phyloP scores from a whole-genome alignment of 129 eudicot genomes.

The Flaveria bidentis region DNA sequence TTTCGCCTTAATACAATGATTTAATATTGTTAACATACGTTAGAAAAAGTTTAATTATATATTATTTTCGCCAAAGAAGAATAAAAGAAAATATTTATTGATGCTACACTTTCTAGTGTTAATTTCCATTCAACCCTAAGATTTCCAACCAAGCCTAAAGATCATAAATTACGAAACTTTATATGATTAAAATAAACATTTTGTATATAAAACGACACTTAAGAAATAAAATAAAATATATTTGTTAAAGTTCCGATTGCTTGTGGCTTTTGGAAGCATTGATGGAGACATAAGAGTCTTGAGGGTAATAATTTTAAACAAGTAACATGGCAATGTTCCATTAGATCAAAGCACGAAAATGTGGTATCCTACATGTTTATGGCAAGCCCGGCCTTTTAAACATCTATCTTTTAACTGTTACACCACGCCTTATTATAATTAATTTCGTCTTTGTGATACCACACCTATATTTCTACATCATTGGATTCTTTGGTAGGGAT shows the following conservation, averaged over 20 bases:
- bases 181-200: background rate
- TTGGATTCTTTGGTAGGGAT: conserved; percentile 24
- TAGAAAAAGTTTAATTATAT: background rate
- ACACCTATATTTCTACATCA: conserved; percentile 32
- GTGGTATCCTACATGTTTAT: conserved; percentile 42
- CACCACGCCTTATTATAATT: background rate
- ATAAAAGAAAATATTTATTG: background rate
- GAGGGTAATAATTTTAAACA: conserved; percentile 29
- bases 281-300: conserved; percentile 27
- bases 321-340: conserved; percentile 39
- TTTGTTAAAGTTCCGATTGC: conserved; percentile 11
- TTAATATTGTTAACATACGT: conserved; percentile 1
- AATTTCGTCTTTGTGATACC: conserved; percentile 9
- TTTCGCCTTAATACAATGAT: conserved; percentile 6
- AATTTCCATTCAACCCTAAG: background rate
- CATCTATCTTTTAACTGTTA: conserved; percentile 21
- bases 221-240: background rate
- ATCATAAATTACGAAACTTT: background rate
- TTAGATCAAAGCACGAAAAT: conserved; percentile 30
- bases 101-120: background rate
- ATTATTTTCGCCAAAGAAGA: background rate
- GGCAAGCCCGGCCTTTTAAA: background rate
- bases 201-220: background rate
- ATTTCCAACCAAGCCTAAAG: background rate
- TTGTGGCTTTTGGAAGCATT: conserved; percentile 21